Evolutionary conservation across 164 flowering plant species (phyloP), one percentile per base, ranked within the genome.

Genomic region (Euptelea pleiosperma): DNA sequence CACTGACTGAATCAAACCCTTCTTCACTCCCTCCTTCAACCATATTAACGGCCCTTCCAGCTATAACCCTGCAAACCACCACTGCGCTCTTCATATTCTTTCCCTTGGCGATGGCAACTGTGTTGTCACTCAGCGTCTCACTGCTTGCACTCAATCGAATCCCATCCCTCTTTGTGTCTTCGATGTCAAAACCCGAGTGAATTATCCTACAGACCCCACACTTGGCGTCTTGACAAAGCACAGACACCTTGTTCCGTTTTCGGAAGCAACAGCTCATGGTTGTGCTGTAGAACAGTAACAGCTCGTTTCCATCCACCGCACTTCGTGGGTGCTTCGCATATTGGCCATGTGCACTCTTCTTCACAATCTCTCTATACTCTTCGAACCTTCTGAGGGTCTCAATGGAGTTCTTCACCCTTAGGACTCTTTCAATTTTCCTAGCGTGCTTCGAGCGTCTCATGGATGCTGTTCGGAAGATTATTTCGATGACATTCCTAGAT

Each of bases 261-360:
- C 44, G 14, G 8, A 55, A 24, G 58, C 69, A 61, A 39, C 84
- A 78, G 40, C 37, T 51, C 57, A 81, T 66, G 21, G 70, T 57
- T 18, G 82, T 79, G 57, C 59, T 62, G 46, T 74, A 73, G 65
- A 79, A 77, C 18, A 45, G 64, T 18, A 81, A 28, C 24, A 73
- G 47, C 67, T 84, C 86, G 52, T 84, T 79, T 25, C 83, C 80
- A 61, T 81, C 89, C 3, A 76, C 86, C 30, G 51, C 11, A 57
- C 68, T 68, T 55, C 84, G 59, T 16, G 73, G 76, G 55, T 81
- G 77, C 42, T 36, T 60, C 34, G 26, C 41, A 2, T 34, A n/a
- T 22, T 60, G 55, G 52, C 33, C 28, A 8, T 52, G 39, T 1
- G 74, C 77, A 51, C 40, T 67, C 53, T 46, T 68, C 66, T 79